These are phyloP conservation scores for Conringia planisiliqua DNA, from an alignment of 345 rosid genomes.

Conservation along the genomic window DNA sequence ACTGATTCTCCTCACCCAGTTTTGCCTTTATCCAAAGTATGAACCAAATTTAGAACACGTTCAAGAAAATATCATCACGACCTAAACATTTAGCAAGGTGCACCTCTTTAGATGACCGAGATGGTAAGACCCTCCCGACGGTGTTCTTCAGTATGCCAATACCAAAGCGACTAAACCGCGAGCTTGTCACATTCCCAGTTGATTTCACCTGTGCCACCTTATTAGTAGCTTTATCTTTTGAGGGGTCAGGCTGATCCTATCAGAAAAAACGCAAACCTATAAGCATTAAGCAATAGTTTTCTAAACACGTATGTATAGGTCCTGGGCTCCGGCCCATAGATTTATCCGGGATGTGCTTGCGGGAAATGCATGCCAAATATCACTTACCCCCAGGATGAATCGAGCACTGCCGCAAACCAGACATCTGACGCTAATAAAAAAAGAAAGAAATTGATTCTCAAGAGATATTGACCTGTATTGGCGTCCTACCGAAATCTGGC, in stretches of 20 bases:
- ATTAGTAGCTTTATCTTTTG: constrained; percentile 47
- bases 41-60: constrained; percentile 24
- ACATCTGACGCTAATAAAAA: not conserved
- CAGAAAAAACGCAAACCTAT: constrained; percentile 14
- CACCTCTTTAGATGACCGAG: constrained; percentile 81
- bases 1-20: constrained; percentile 82
- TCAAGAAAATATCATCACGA: constrained; percentile 8
- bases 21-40: constrained; percentile 66
- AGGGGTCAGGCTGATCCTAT: constrained; percentile 55
- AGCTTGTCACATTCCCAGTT: constrained; percentile 39
- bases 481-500: constrained; percentile 64
- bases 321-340: not conserved
- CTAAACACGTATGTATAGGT: not conserved
- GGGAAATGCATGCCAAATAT: not conserved
- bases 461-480: constrained; percentile 39
- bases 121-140: constrained; percentile 68
- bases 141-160: constrained; percentile 78
- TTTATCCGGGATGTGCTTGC: not conserved
- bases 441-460: not conserved
- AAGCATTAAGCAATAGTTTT: constrained; percentile 6
- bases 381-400: not conserved
- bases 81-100: constrained; percentile 12
- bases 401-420: not conserved
- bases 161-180: constrained; percentile 84
- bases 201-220: constrained; percentile 54